phyloP scores from a whole-genome alignment of 2,329 filamentous ascomycete genomes.

The Talaromyces albobiverticillius region DNA sequence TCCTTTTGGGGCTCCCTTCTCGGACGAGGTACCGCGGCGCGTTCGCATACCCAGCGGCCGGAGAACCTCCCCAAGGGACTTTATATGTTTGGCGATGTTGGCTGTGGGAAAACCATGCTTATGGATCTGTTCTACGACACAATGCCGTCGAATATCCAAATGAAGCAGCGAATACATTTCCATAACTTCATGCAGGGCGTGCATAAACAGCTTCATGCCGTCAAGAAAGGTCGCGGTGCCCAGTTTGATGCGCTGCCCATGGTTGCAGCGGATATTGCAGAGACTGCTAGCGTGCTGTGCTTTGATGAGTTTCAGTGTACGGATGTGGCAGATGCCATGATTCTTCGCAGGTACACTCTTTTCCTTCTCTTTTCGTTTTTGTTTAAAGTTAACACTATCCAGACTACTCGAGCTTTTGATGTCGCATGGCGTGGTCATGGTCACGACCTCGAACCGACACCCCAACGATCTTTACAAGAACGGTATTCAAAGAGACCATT shows the following conservation, averaged over 20 bases:
- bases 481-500: slow-evolving; percentile 91
- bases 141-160: slow-evolving; percentile 71
- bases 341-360: slow-evolving; percentile 66
- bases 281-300: slow-evolving; percentile 79
- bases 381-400: background rate
- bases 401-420: slow-evolving; percentile 84
- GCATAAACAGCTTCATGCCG: slow-evolving; percentile 82
- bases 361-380: background rate
- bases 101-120: slow-evolving; percentile 97
- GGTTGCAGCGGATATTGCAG: slow-evolving; percentile 90
- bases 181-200: slow-evolving; percentile 99
- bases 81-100: slow-evolving; percentile 95
- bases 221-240: slow-evolving; percentile 85
- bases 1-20: slow-evolving; percentile 53
- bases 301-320: slow-evolving; percentile 99
- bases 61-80: slow-evolving; percentile 78
- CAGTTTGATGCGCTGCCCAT: slow-evolving; percentile 89
- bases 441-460: slow-evolving; percentile 96
- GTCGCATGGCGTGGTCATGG: slow-evolving; percentile 92
- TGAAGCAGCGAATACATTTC: slow-evolving; percentile 93
- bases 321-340: slow-evolving; percentile 98
- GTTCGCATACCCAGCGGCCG: slow-evolving; percentile 38
- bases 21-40: slow-evolving; percentile 21
- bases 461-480: slow-evolving; percentile 97
- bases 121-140: slow-evolving; percentile 99